Evolutionary conservation across 108 stramenopile genomes (phyloP).

Genomic region (Skeletonema menzelii): DNA sequence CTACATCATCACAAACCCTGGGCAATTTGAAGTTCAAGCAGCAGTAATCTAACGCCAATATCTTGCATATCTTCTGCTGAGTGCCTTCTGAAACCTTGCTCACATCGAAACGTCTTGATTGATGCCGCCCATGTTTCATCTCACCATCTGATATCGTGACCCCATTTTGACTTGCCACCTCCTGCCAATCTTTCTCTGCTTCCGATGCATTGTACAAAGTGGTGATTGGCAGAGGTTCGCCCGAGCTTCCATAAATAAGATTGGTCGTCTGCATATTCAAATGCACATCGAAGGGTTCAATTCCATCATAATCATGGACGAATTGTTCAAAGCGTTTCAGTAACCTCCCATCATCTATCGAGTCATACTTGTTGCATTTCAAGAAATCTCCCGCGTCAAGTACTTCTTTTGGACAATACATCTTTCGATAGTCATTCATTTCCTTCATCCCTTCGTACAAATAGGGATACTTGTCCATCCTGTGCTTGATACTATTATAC

Average conservation of each 20-base stretch:
- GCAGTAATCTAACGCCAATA: slow-evolving; percentile 46
- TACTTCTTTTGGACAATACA: slow-evolving; percentile 34
- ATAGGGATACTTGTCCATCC: slow-evolving; percentile 38
- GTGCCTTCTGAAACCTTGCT: slow-evolving; percentile 28
- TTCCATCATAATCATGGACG: slow-evolving; percentile 41
- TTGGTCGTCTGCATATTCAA: slow-evolving; percentile 38
- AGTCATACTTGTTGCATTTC: slow-evolving; percentile 17
- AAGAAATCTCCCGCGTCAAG: neutral
- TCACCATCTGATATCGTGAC: slow-evolving; percentile 18
- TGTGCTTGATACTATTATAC: neutral
- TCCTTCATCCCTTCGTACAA: slow-evolving; percentile 27
- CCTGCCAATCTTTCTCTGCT: slow-evolving; percentile 35
- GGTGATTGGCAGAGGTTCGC: slow-evolving; percentile 36
- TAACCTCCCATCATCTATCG: slow-evolving; percentile 42
- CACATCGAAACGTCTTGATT: slow-evolving; percentile 38
- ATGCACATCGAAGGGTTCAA: slow-evolving; percentile 44
- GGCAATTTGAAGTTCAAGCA: slow-evolving; percentile 45
- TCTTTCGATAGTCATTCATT: slow-evolving; percentile 23
- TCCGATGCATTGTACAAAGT: slow-evolving; percentile 40
- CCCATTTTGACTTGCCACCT: slow-evolving; percentile 25
- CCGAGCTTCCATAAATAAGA: slow-evolving; percentile 14
- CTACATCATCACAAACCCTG: slow-evolving; percentile 20
- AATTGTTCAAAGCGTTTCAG: slow-evolving; percentile 33
- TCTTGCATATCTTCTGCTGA: slow-evolving; percentile 31
- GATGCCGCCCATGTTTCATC: slow-evolving; percentile 29